A percentile compares a stretch with the other conserved stretches of the same genome.
Conservation (phyloP, 2,329 filamentous ascomycete genomes). For the Aureobasidium sp. region DNA sequence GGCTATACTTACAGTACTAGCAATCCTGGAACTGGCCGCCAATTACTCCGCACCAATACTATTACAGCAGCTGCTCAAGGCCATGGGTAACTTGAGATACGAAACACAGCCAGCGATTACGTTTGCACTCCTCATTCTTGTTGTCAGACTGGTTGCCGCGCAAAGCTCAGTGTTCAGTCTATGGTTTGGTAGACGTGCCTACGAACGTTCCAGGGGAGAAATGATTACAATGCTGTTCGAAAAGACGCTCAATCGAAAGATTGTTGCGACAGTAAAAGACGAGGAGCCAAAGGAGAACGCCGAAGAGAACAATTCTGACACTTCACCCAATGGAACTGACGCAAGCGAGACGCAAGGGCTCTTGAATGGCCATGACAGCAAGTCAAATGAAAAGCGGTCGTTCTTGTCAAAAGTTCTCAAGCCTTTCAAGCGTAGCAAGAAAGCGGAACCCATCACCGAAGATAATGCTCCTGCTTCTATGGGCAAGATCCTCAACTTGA, state of each 20-base stretch:
- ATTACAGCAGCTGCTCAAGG: conserved; percentile 62
- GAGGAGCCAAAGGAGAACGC: conserved; percentile 23
- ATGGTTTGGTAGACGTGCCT: conserved; percentile 78
- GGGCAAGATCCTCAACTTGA: conserved; percentile 83
- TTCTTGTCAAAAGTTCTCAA: not conserved
- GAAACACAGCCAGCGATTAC: conserved; percentile 53
- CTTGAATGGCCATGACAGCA: conserved; percentile 19
- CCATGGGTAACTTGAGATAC: conserved; percentile 51
- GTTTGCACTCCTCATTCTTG: conserved; percentile 58
- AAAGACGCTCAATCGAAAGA: conserved; percentile 65
- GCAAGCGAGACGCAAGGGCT: not conserved
- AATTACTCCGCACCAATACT: conserved; percentile 56
- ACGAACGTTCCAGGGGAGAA: conserved; percentile 78
- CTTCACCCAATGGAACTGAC: conserved; percentile 14
- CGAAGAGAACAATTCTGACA: conserved; percentile 17
- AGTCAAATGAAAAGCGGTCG: conserved; percentile 20
- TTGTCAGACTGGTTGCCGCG: conserved; percentile 53
- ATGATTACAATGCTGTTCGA: conserved; percentile 80
- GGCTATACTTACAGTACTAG: conserved; percentile 58
- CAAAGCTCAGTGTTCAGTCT: conserved; percentile 63
- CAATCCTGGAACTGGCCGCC: conserved; percentile 54
- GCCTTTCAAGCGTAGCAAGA: not conserved
- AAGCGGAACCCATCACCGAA: not conserved
- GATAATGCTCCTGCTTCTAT: conserved; percentile 64
- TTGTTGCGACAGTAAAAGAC: conserved; percentile 26